Percentiles rank a stretch among this genome's conserved stretches.
Evolutionary conservation across 1,284 basidiomycete genomes (phyloP).

Genomic region (Fomes fomentarius): DNA sequence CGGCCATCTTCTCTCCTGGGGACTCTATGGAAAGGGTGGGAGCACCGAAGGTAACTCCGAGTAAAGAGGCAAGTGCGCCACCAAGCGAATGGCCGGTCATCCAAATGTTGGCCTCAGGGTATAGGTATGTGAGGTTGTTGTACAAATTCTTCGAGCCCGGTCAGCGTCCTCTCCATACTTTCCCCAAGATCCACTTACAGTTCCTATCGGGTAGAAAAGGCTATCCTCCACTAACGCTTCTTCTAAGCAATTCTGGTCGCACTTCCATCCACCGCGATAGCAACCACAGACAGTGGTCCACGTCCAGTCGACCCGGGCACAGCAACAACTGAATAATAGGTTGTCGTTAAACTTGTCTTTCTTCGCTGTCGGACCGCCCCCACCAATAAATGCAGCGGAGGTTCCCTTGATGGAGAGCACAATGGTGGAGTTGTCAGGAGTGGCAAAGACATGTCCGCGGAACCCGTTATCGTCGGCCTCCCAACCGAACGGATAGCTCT

Average conservation of each 20-base stretch:
- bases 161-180: too few relatives aligned
- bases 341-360: conserved; percentile 98
- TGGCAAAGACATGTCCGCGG: conserved; percentile 90
- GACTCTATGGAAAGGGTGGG: conserved; percentile 92
- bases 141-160: conserved; percentile 74
- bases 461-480: conserved; percentile 86
- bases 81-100: conserved; percentile 89
- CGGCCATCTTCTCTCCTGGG: conserved; percentile 89
- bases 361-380: conserved; percentile 83
- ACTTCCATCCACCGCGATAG: conserved; percentile 82
- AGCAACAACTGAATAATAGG: conserved; percentile 97
- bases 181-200: conserved; percentile 47
- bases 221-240: conserved; percentile 80
- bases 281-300: conserved; percentile 97
- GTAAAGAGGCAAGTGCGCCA: conserved; percentile 83
- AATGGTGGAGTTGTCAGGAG: conserved; percentile 82
- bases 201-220: conserved; percentile 88
- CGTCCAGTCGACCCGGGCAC: conserved; percentile 91
- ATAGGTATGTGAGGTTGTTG: conserved; percentile 93
- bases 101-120: conserved; percentile 94
- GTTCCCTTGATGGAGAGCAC: conserved; percentile 96
- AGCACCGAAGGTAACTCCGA: conserved; percentile 91
- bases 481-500: conserved; percentile 94
- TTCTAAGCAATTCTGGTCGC: conserved; percentile 85
- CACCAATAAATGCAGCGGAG: conserved; percentile 77